phyloP scores from a whole-genome alignment of 495 filamentous ascomycete species.

The Jackrogersella multiformis region DNA sequence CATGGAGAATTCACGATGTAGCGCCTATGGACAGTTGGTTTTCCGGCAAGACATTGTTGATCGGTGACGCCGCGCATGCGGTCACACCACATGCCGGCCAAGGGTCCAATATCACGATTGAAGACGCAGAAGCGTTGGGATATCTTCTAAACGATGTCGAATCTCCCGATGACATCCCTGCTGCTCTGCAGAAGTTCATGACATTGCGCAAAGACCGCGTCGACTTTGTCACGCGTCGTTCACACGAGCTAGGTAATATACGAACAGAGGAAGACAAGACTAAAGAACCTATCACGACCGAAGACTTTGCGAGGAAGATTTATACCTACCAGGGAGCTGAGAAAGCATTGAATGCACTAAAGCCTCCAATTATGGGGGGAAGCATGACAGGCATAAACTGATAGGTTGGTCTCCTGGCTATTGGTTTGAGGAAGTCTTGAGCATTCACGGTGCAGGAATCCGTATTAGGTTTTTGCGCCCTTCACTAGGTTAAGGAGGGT shows the following conservation, averaged over 20 bases:
- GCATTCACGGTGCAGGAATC: neutral
- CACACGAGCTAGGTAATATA: constrained; percentile 23
- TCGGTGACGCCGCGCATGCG: constrained; percentile 61
- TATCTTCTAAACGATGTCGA: constrained; percentile 35
- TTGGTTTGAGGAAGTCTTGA: neutral
- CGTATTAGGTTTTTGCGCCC: neutral
- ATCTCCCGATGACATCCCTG: constrained; percentile 25
- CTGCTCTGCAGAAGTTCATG: constrained; percentile 31
- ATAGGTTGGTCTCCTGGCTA: neutral
- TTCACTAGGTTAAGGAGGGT: neutral
- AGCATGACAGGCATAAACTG: neutral
- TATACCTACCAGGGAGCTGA: constrained; percentile 36
- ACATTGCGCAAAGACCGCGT: constrained; percentile 38
- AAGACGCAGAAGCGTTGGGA: constrained; percentile 45
- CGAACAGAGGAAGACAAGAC: constrained; percentile 29
- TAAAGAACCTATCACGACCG: constrained; percentile 23
- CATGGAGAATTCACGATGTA: constrained; percentile 44
- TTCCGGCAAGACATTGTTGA: constrained; percentile 53
- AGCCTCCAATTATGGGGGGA: constrained; percentile 5
- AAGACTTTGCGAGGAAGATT: constrained; percentile 30
- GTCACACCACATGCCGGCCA: constrained; percentile 40
- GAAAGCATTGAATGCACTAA: constrained; percentile 31
- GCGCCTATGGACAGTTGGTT: constrained; percentile 43
- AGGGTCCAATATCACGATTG: constrained; percentile 43
- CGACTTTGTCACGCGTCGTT: constrained; percentile 34